Conservation (phyloP, 345 rosid genomes). For the Pugionium cornutum region DNA sequence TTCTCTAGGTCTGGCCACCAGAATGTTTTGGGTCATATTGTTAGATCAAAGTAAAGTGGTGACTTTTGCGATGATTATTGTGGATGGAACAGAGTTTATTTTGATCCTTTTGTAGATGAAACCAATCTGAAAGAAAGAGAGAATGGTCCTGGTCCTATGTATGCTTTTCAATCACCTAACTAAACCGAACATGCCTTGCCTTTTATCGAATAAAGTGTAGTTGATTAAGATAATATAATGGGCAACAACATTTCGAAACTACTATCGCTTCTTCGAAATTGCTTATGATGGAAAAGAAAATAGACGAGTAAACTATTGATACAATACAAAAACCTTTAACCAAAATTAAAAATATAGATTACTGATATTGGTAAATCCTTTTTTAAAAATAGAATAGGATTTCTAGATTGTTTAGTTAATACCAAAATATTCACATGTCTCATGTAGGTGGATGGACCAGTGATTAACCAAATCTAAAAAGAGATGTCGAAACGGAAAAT, state of each 20-base stretch:
- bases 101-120: no score
- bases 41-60: background rate
- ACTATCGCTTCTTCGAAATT: background rate
- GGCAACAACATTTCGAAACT: background rate
- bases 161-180: no score
- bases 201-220: background rate
- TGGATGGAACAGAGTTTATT: no score
- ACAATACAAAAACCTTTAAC: background rate
- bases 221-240: background rate
- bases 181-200: background rate
- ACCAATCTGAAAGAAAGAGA: no score
- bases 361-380: background rate
- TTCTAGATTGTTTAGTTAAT: slow-evolving; percentile 1
- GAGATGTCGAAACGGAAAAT: slow-evolving; percentile 10
- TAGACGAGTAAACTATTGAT: background rate
- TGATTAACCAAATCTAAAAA: slow-evolving; percentile 31
- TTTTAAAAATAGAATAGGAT: background rate
- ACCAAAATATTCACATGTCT: slow-evolving; percentile 21
- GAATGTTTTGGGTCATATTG: slow-evolving; percentile 49
- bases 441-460: slow-evolving; percentile 24
- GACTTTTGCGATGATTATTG: background rate
- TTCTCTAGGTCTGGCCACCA: slow-evolving; percentile 67
- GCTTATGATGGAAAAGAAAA: background rate
- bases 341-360: background rate
- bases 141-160: no score